Evolutionary conservation across 257 asterid species (phyloP).

Genomic region (Coffea canephora): DNA sequence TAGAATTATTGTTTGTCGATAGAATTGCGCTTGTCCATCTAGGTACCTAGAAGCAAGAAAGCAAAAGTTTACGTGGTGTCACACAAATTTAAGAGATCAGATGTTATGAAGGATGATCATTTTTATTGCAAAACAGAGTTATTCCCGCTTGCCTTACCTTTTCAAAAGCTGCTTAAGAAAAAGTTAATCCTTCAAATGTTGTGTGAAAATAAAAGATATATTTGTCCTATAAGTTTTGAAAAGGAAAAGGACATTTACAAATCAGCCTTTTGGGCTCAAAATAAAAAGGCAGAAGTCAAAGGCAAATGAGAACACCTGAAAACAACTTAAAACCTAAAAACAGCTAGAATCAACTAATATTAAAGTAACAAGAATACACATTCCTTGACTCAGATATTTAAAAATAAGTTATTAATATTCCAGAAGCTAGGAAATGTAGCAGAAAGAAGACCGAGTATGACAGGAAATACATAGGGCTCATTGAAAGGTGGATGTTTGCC

Average conservation of each 20-base stretch:
- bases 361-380: background rate
- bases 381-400: background rate
- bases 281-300: background rate
- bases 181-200: background rate
- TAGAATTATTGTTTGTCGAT: constrained; percentile 81
- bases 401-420: background rate
- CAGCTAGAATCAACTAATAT: background rate
- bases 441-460: background rate
- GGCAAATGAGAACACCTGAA: background rate
- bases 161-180: background rate
- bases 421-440: constrained; percentile 1
- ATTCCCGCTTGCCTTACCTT: background rate
- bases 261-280: background rate
- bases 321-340: background rate
- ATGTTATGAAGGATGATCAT: background rate
- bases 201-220: background rate
- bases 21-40: constrained; percentile 84
- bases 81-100: too few relatives aligned
- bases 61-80: background rate
- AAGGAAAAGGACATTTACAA: background rate
- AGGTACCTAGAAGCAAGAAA: constrained; percentile 53
- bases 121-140: background rate
- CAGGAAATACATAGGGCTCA: background rate
- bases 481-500: background rate
- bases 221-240: background rate